Evolutionary conservation across 2,329 filamentous ascomycete genomes (phyloP), one percentile per base, ranked within the genome.

Genomic region (Diaporthe vexans): DNA sequence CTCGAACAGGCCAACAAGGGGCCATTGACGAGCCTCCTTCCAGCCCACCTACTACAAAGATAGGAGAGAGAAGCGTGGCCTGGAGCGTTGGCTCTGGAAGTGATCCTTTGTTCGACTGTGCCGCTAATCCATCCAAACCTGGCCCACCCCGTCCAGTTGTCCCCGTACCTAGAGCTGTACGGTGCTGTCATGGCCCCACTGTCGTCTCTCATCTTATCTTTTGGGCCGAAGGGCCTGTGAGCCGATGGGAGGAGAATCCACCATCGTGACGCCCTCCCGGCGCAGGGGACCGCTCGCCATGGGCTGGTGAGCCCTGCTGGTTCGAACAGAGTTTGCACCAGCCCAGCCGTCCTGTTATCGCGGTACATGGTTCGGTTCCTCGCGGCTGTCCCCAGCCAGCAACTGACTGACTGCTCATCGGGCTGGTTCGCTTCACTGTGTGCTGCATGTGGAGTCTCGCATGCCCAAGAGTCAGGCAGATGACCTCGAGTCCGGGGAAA

Each of bases 121-220:
- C 24, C 21, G 61, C 58, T n/a, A 24, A 29, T 65, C 46, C 59
- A 43, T 37, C 59, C 37, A 73, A 68, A 54, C 35, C 37, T 69
- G 52, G 71, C 26, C 58, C 40, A 51, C 63, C 37, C 43, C 52
- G 71, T 43, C 59, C 61, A 56, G 59, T 37, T 46, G 48, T 43
- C 51, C 61, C 61, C 71, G 26, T 35, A 17, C 21, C 37, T 69
- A 70, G 17, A 54, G 35, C 67, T 75, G 73, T 72, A 69, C 61
- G 63, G 71, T 75, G 73, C 70, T 75, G 73, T 75, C 73, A 75
- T 75, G n/a, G 46, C 71, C 63, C 71, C 73, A 73, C 71, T 58
- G 65, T 51, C 8, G 59, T 59, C 26, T 67, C 59, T 59, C 58
- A 67, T 74, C 73, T 74, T 68, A 69, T 54, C 71, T 70, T 67